These are phyloP conservation scores for Beta corolliflora DNA, from an alignment of 179 eudicot species.

Conservation along the genomic window DNA sequence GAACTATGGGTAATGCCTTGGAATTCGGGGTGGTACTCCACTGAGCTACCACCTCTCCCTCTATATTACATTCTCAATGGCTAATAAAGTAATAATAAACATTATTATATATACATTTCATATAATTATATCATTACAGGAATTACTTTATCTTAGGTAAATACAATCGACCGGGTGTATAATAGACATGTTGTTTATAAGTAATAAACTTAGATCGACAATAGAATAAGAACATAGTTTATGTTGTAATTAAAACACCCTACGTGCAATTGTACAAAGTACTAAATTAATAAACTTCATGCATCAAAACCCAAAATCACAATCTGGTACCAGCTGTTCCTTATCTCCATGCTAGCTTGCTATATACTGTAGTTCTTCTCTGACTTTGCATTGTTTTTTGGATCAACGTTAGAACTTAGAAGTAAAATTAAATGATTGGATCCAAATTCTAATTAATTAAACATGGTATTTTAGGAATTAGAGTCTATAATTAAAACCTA, in stretches of 20 bases:
- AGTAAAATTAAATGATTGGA: slow-evolving; percentile 12
- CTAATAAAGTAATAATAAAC: too few relatives aligned
- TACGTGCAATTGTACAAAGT: not conserved
- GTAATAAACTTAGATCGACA: too few relatives aligned
- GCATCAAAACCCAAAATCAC: slow-evolving; percentile 16
- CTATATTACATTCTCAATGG: too few relatives aligned
- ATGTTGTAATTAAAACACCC: slow-evolving; percentile 1
- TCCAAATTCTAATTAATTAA: slow-evolving; percentile 21
- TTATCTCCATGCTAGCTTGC: slow-evolving; percentile 28
- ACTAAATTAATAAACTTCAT: not conserved
- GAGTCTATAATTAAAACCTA: slow-evolving; percentile 26
- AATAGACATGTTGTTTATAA: too few relatives aligned
- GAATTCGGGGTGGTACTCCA: too few relatives aligned
- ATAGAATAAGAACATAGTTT: too few relatives aligned
- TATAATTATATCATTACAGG: too few relatives aligned
- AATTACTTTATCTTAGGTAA: too few relatives aligned
- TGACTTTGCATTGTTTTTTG: slow-evolving; percentile 29
- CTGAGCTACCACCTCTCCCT: too few relatives aligned
- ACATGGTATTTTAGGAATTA: slow-evolving; percentile 6
- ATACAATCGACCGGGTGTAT: too few relatives aligned
- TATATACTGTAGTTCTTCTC: slow-evolving; percentile 16
- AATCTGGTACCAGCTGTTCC: slow-evolving; percentile 35
- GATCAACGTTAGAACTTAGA: not conserved
- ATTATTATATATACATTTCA: too few relatives aligned
- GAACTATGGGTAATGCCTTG: too few relatives aligned